phyloP scores from a whole-genome alignment of 345 rosid species.

The Citrus trifoliata region DNA sequence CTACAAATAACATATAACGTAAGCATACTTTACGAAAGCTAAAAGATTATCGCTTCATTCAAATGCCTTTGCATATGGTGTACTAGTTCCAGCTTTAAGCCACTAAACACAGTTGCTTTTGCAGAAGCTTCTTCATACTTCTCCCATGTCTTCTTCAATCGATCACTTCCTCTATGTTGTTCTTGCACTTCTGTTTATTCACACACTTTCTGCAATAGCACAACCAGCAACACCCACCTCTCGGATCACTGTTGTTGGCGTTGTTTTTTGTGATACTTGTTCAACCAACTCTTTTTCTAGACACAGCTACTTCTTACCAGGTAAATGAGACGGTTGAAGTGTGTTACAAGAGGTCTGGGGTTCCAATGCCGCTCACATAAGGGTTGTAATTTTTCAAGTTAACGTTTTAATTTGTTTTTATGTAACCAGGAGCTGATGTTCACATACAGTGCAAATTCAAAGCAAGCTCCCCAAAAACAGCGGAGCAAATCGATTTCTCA shows the following conservation, averaged over 20 bases:
- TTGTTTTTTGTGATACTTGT: slow-evolving; percentile 77
- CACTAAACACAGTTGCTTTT: slow-evolving; percentile 4
- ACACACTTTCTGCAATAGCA: slow-evolving; percentile 20
- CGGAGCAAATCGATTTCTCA: slow-evolving; percentile 64
- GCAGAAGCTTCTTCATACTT: slow-evolving; percentile 36
- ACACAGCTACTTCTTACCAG: slow-evolving; percentile 88
- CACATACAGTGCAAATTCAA: slow-evolving; percentile 69
- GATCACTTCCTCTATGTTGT: slow-evolving; percentile 35
- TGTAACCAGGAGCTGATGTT: slow-evolving; percentile 61
- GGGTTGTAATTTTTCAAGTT: neutral
- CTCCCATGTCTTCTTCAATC: slow-evolving; percentile 43
- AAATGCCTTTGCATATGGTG: slow-evolving; percentile 6
- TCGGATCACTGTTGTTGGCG: slow-evolving; percentile 68
- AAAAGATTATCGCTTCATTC: neutral
- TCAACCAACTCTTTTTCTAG: slow-evolving; percentile 59
- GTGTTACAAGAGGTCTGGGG: neutral
- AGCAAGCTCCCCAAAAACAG: slow-evolving; percentile 59
- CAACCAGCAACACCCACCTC: slow-evolving; percentile 36
- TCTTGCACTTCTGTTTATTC: slow-evolving; percentile 36
- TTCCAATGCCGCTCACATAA: neutral
- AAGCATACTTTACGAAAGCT: slow-evolving; percentile 12
- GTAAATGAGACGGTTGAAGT: slow-evolving; percentile 25
- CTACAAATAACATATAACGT: too few species aligned
- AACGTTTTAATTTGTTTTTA: neutral
- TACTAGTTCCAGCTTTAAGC: neutral